Conservation (phyloP, 2,329 filamentous ascomycete species). For the Cladosporium phlei region DNA sequence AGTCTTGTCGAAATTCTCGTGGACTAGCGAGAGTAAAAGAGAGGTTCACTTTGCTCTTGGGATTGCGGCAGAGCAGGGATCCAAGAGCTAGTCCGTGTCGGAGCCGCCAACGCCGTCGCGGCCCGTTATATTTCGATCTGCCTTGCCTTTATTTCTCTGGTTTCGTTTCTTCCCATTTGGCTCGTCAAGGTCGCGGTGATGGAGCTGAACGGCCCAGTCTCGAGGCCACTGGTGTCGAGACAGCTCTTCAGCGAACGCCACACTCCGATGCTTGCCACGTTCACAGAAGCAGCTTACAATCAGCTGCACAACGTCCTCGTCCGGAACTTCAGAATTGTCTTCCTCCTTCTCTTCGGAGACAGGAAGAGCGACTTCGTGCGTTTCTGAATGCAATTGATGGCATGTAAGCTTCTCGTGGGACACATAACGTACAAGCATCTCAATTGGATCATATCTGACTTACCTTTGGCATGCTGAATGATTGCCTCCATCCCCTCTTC, state of each 20-base stretch:
- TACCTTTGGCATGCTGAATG: not conserved
- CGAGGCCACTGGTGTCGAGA: slow-evolving; percentile 17
- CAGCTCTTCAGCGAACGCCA: slow-evolving; percentile 27
- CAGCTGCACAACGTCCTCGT: slow-evolving; percentile 2
- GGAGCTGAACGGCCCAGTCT: slow-evolving; percentile 19
- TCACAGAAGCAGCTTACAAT: slow-evolving; percentile 25
- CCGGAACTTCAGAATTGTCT: not conserved
- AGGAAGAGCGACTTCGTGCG: not conserved
- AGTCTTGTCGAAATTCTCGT: too few relatives aligned
- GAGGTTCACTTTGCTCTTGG: too few relatives aligned
- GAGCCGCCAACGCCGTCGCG: too few relatives aligned
- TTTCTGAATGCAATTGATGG: not conserved
- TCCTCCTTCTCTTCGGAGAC: not conserved
- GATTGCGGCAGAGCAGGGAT: too few relatives aligned
- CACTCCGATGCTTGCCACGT: slow-evolving; percentile 25
- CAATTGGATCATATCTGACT: not conserved
- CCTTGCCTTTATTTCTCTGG: too few relatives aligned
- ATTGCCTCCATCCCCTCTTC: not conserved
- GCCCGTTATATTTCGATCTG: too few relatives aligned
- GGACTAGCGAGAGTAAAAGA: too few relatives aligned
- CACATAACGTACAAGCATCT: not conserved
- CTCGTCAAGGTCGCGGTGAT: slow-evolving; percentile 21
- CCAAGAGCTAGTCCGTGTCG: too few relatives aligned
- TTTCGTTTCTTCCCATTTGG: too few relatives aligned
- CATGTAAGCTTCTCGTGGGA: not conserved